A percentile compares a stretch with the other conserved stretches of the same genome.
These are phyloP conservation scores for Blastomyces silverae DNA, from an alignment of 2,329 filamentous ascomycete species.

Conservation along the genomic window DNA sequence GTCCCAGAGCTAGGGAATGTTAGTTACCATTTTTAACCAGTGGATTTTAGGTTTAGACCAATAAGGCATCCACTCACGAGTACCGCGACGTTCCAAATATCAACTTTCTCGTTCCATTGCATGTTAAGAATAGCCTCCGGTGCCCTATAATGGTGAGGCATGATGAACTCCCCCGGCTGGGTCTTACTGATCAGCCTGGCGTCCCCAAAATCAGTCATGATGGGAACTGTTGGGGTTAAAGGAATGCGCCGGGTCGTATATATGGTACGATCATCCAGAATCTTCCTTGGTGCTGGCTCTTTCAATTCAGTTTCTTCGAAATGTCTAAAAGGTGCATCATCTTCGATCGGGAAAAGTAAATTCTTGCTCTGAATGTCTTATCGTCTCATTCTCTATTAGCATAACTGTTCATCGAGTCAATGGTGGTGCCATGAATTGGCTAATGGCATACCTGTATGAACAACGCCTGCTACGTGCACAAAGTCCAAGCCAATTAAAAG, in stretches of 20 bases:
- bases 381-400: background rate
- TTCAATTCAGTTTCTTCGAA: constrained; percentile 19
- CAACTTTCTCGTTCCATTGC: constrained; percentile 23
- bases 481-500: constrained; percentile 15
- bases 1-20: constrained; percentile 12
- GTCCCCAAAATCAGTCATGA: constrained; percentile 19
- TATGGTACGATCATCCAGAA: constrained; percentile 18
- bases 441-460: constrained; percentile 11
- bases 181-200: constrained; percentile 9
- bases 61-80: constrained; percentile 19
- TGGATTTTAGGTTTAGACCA: background rate
- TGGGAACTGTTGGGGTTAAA: constrained; percentile 11
- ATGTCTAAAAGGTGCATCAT: constrained; percentile 7
- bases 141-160: constrained; percentile 23
- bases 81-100: constrained; percentile 26
- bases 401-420: constrained; percentile 5
- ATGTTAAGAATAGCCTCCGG: constrained; percentile 25
- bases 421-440: background rate
- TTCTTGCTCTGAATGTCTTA: constrained; percentile 13
- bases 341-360: constrained; percentile 17
- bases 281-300: constrained; percentile 17
- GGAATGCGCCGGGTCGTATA: constrained; percentile 18
- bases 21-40: background rate
- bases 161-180: constrained; percentile 17
- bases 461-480: constrained; percentile 8